Evolutionary conservation across 257 asterid genomes (phyloP).

Genomic region (Salvia rosmarinus): DNA sequence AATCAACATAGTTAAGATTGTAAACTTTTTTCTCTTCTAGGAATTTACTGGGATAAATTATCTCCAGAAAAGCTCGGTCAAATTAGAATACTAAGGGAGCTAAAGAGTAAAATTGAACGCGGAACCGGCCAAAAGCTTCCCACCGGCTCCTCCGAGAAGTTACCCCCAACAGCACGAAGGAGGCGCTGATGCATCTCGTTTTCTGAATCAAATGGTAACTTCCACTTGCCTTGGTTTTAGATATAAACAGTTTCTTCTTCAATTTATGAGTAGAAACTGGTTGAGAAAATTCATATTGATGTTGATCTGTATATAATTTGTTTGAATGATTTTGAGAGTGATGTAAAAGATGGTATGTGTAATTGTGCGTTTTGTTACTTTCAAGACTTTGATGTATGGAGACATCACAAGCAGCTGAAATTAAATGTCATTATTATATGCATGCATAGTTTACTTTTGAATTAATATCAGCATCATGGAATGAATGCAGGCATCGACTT

Average conservation of each 20-base stretch:
- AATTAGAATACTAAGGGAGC: constrained; percentile 73
- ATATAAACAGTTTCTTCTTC: no score
- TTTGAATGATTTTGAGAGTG: constrained; percentile 6
- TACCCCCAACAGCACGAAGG: constrained; percentile 91
- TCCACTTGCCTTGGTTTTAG: no score
- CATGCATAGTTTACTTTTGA: not conserved
- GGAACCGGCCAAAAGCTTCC: constrained; percentile 83
- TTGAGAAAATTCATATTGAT: no score
- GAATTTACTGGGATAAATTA: constrained; percentile 92
- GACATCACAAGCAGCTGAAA: not conserved
- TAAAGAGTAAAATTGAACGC: constrained; percentile 68
- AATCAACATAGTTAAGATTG: not conserved
- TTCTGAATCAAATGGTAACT: no score
- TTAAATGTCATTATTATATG: not conserved
- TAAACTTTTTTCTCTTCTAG: constrained; percentile 35
- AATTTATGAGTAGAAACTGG: no score
- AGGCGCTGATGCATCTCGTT: no score
- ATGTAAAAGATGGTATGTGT: not conserved
- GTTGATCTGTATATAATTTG: no score
- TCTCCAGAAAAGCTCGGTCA: constrained; percentile 92
- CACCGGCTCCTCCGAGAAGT: constrained; percentile 77
- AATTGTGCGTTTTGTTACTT: no score
- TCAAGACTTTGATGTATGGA: not conserved
- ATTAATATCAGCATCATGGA: constrained; percentile 21
- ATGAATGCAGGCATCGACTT: not conserved